Evolutionary conservation across 148 eudicot genomes (phyloP), one percentile per base, ranked within the genome.

Genomic region (Pharnaceum exiguum): DNA sequence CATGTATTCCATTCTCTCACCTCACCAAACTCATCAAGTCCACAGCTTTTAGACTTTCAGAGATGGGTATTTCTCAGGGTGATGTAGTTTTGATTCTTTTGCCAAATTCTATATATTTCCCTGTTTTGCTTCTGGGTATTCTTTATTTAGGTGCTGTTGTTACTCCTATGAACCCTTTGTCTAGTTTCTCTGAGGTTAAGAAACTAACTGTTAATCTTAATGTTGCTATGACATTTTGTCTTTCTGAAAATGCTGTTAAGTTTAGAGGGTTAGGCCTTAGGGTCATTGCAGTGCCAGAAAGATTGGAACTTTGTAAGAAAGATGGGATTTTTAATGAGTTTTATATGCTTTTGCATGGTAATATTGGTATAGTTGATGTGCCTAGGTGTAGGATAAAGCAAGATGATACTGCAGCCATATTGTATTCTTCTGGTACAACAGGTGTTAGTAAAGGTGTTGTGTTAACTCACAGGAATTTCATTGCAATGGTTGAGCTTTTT

Each of bases 351-450:
- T 51, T 88, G 37, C 66, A 46, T 26, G 56, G 64, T 22, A 69
- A 85, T 70, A 71, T 59, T 25, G 51, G 17, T 5, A 26, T 32
- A 10, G 39, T 15, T 12, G 33, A 33, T 56, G 58, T 74, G 11
- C 60, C 70, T 2, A 77, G 69, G 48, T 62, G 71, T 25, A 21
- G 18, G 60, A 85, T 88, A 7, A 69, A 32, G 29, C 98, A 93
- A 49, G 73, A 79, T 46, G 90, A 93, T 46, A 76, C 74, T 1
- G 98, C 96, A 0, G 87, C 86, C 2, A 79, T 85, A 35, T 36
- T 93, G 89, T 82, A 69, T 56, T 93, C 98, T 2, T 93, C 98
- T 2, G 98, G 98, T 35, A 93, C 98, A 0, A 85, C 90, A 18
- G 96, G 98, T 35, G 55, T 67, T 18, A 57, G 80, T 38, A 93